Evolutionary conservation across 176 grass and related monocot genomes (phyloP).

Genomic region (Triticum aestivum): DNA sequence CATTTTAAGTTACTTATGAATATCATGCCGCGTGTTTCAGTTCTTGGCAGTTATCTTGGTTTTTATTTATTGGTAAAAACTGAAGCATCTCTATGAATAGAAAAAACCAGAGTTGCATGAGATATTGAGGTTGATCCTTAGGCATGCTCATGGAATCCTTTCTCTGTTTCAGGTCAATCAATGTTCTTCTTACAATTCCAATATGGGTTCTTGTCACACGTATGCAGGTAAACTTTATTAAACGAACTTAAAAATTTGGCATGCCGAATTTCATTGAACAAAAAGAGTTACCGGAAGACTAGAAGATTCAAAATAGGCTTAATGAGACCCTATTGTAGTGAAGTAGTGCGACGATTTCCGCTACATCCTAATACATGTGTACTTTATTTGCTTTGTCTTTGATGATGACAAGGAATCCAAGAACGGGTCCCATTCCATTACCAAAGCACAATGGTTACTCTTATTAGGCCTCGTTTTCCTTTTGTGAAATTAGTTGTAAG

Average conservation of each 20-base stretch:
- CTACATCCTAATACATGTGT: neutral
- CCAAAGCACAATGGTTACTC: neutral
- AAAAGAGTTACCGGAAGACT: neutral
- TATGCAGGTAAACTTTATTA: constrained; percentile 74
- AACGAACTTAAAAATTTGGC: neutral
- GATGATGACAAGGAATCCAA: neutral
- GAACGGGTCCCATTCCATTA: neutral
- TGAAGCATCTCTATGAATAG: neutral
- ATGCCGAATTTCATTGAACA: neutral
- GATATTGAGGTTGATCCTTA: constrained; percentile 19
- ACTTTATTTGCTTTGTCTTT: neutral
- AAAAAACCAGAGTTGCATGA: neutral
- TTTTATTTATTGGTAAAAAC: neutral
- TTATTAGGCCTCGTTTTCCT: neutral
- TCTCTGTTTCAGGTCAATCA: constrained; percentile 68
- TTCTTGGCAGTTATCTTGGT: constrained; percentile 3
- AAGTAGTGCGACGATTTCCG: neutral
- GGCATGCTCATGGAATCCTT: constrained; percentile 28
- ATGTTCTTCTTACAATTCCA: constrained; percentile 93
- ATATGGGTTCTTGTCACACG: constrained; percentile 98
- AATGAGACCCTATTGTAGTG: neutral
- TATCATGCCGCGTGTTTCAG: neutral
- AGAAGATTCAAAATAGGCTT: neutral
- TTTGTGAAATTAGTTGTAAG: constrained; percentile 12
- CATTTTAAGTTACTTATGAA: constrained; percentile 2